A percentile compares a stretch with the other conserved stretches of the same genome.
phyloP scores from a whole-genome alignment of 164 flowering plant species.

The Piper betle region DNA sequence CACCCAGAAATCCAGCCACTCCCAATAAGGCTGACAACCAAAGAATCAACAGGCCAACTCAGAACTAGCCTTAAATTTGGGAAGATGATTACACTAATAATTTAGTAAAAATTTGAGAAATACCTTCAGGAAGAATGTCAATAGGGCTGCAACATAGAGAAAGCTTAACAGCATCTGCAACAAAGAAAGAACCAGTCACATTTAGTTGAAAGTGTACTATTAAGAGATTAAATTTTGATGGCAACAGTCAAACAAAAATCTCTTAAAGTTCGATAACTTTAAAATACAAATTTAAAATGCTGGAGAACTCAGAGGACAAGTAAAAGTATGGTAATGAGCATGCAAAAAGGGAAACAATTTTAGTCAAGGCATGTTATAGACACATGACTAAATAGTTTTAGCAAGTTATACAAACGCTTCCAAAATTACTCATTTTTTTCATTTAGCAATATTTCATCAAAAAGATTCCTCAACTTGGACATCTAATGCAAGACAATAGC shows the following conservation, averaged over 20 bases:
- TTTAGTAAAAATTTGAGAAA: neutral
- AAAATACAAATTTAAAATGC: neutral
- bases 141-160: slow-evolving; percentile 63
- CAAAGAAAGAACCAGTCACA: neutral
- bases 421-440: no score
- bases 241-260: neutral
- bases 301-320: neutral
- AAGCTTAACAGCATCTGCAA: slow-evolving; percentile 52
- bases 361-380: neutral
- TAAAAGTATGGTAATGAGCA: neutral
- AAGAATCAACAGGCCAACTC: neutral
- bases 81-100: neutral
- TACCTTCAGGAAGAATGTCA: slow-evolving; percentile 96
- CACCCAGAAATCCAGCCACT: slow-evolving; percentile 68
- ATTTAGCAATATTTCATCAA: no score
- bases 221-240: neutral
- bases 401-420: neutral
- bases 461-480: no score
- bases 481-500: no score
- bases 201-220: neutral
- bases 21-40: slow-evolving; percentile 48
- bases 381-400: no score
- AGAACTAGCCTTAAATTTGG: neutral
- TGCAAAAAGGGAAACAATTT: neutral
- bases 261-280: neutral